Conservation (phyloP, 192 early-diverging fungal genomes). For the Coemansia biformis region DNA sequence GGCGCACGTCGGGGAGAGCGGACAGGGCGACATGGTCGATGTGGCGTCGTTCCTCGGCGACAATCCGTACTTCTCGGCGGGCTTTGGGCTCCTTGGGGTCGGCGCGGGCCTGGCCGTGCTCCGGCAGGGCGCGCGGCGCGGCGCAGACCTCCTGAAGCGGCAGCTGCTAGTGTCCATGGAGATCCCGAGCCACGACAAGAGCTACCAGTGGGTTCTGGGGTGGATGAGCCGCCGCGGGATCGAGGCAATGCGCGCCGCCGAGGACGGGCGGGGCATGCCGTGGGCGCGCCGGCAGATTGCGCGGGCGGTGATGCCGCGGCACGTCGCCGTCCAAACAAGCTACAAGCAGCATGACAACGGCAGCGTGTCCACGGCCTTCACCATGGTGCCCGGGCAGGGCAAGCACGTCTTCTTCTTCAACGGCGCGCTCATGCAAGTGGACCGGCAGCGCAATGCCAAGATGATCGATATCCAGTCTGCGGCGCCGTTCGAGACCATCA, state of each 20-base stretch:
- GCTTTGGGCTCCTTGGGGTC: slow-evolving; percentile 87
- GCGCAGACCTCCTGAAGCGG: slow-evolving; percentile 64
- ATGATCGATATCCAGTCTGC: slow-evolving; percentile 91
- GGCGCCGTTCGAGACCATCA: slow-evolving; percentile 91
- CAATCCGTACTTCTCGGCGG: slow-evolving; percentile 94
- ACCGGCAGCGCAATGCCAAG: slow-evolving; percentile 75
- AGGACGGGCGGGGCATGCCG: slow-evolving; percentile 7
- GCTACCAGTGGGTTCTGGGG: slow-evolving; percentile 88
- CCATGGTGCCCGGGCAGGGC: slow-evolving; percentile 88
- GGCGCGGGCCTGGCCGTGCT: slow-evolving; percentile 76
- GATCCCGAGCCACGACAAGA: slow-evolving; percentile 89
- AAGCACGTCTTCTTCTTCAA: slow-evolving; percentile 79
- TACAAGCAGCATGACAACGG: slow-evolving; percentile 90
- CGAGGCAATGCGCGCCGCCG: slow-evolving; percentile 20
- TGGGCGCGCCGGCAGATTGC: slow-evolving; percentile 55
- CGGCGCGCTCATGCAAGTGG: slow-evolving; percentile 77
- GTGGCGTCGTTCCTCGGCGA: slow-evolving; percentile 47
- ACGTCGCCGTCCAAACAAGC: slow-evolving; percentile 82
- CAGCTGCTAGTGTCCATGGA: slow-evolving; percentile 86
- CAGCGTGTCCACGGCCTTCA: slow-evolving; percentile 73
- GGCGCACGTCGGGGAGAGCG: too few relatives aligned
- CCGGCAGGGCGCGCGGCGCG: slow-evolving; percentile 63
- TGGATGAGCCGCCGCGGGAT: slow-evolving; percentile 67
- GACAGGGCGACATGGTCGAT: slow-evolving; percentile 51
- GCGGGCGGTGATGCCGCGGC: slow-evolving; percentile 54